Evolutionary conservation across 148 eudicot genomes (phyloP), one percentile per base, ranked within the genome.

Genomic region (Fagopyrum esculentum): DNA sequence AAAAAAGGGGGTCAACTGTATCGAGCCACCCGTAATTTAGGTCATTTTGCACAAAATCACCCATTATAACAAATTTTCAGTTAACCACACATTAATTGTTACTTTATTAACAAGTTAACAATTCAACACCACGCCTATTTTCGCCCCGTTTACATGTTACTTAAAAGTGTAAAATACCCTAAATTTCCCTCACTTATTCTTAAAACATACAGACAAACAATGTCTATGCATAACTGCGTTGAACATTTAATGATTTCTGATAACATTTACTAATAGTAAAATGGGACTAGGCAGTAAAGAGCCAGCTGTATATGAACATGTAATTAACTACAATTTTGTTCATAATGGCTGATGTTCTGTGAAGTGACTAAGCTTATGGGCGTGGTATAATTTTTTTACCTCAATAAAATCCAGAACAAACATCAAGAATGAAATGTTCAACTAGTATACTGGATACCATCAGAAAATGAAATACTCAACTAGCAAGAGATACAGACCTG

Each of bases 401-500:
- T 43, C 35, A 63, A 64, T 30, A 64, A 66, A 63, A 4, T 66
- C 71, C 47, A 40, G 8, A 66, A 13, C 13, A 66, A 10, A 29
- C 47, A 35, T 66, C 45, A 66, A 40, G 40, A 66, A 26, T 12
- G 19, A 43, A 66, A 66, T 12, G 16, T 12, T 22, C 35, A 35
- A 43, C 9, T 13, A 66, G 46, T 9, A 35, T 35, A 2, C 40
- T 35, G 40, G 40, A 35, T 66, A 7, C 71, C 35, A 63, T 66
- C 45, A 66, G 46, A 6, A 40, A 11, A 43, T 4, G 30, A 35
- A 66, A 66, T 66, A 3, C 6, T 40, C 46, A 66, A 66, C 19
- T 15, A 66, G 71, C 47, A 40, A 22, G 47, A 40, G 57, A 78
- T 43, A 59, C 77, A 56, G 77, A 95, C 98, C 98, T 89, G 98